Base-by-base conservation (phyloP, 495 filamentous ascomycete genomes). In the Tuber umbilicatum region DNA sequence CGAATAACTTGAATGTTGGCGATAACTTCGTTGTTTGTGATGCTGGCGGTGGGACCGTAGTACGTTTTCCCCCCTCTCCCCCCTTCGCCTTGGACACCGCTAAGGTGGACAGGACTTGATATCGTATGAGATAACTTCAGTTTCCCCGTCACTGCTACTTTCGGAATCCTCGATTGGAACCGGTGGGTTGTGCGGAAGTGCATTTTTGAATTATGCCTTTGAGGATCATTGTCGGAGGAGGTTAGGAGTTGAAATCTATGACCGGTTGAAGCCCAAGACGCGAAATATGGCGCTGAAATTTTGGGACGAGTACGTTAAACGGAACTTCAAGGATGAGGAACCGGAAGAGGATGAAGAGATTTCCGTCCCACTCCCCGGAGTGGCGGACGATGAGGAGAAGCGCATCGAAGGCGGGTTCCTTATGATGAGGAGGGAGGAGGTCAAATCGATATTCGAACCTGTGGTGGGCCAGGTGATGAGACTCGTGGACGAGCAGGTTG, bases 1-100 rank as follows among this genome's bases (percentile, higher is more conserved):
- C 87, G n/a, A 91, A 89, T 75, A 85, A 85, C 68, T 83, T 89
- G 42, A 87, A 84, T 1, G 82, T 90, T 23, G 90, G 88, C 1
- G 90, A 93, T 74, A 91, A 90, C 67, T 91, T 94, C 75, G 86
- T 93, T 64, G 85, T 94, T 4, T 91, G 90, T 78, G 92, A 94
- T 81, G 91, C 90, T 0, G 91, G 91, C 43, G 92, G 91, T n/a
- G 92, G 91, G 1, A 93, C 91, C 0, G 91, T 93, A 0, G 55
- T 60, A 60, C 27, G 55, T 60, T 60, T 60, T 14, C 10, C 3
- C 19, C 55, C n/a, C 31, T 7, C 16, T 12, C 16, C 6, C 55
- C 55, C 50, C n/a, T 55, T 72, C 35, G 35, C 21, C 21, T 23
- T 21, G 10, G 68, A 7, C 9, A 3, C 81, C 68, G 80, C 84